A percentile compares a stretch with the other conserved stretches of the same genome.
These are phyloP conservation scores for Hippophae tibetana DNA, from an alignment of 306 rosid species.

Conservation along the genomic window DNA sequence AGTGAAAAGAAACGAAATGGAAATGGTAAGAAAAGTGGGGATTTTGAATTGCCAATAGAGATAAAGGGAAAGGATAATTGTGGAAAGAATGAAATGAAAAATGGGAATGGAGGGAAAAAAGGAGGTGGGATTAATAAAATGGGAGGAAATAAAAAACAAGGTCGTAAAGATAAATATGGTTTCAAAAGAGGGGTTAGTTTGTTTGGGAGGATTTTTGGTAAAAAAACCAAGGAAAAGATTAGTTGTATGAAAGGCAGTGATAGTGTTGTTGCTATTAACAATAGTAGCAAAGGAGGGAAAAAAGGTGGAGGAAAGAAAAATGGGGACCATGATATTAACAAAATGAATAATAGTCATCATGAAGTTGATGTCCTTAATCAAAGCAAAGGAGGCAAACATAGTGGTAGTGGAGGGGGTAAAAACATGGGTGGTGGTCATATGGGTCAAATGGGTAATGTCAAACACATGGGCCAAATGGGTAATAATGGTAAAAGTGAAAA, in stretches of 20 bases:
- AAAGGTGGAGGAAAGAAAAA: slow-evolving; percentile 32
- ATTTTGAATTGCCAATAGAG: slow-evolving; percentile 44
- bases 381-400: slow-evolving; percentile 44
- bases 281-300: slow-evolving; percentile 37
- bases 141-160: slow-evolving; percentile 37
- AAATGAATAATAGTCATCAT: slow-evolving; percentile 31
- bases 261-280: slow-evolving; percentile 48
- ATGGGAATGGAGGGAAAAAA: slow-evolving; percentile 40
- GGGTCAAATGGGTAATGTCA: background rate
- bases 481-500: no score
- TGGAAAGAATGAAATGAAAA: slow-evolving; percentile 41
- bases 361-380: slow-evolving; percentile 39
- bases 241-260: slow-evolving; percentile 22
- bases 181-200: slow-evolving; percentile 16
- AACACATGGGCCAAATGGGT: slow-evolving; percentile 10
- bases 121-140: slow-evolving; percentile 27
- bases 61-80: slow-evolving; percentile 43
- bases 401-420: slow-evolving; percentile 8
- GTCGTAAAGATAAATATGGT: slow-evolving; percentile 23
- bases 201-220: slow-evolving; percentile 6
- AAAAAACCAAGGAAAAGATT: slow-evolving; percentile 22
- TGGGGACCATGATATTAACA: slow-evolving; percentile 21
- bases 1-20: slow-evolving; percentile 39
- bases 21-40: slow-evolving; percentile 60
- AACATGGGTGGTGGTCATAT: background rate